phyloP scores from a whole-genome alignment of 2,329 filamentous ascomycete genomes.

The Paecilomyces dactylethromorphus region DNA sequence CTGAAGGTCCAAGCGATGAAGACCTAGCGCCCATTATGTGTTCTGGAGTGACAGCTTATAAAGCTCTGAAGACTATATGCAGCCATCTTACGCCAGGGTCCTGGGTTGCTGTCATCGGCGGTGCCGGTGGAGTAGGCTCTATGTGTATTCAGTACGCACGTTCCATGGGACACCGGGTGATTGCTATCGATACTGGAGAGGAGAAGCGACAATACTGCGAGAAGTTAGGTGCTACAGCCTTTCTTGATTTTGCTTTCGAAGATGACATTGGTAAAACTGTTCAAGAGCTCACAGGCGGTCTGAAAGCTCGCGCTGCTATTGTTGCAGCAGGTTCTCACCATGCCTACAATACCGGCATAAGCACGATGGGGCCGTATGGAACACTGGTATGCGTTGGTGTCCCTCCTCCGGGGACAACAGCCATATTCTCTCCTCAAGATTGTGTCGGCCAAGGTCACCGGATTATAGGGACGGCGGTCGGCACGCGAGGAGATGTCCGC shows the following conservation, averaged over 20 bases:
- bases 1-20: conserved; percentile 26
- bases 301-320: conserved; percentile 21
- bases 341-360: conserved; percentile 30
- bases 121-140: conserved; percentile 35
- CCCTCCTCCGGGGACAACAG: conserved; percentile 12
- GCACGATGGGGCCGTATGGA: conserved; percentile 32
- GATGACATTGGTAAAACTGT: background rate
- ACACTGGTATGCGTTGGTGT: conserved; percentile 37
- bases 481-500: background rate
- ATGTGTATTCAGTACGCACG: conserved; percentile 34
- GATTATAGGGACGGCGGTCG: background rate
- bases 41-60: conserved; percentile 40
- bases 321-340: conserved; percentile 21
- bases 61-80: conserved; percentile 32
- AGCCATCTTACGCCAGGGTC: conserved; percentile 24
- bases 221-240: background rate
- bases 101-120: conserved; percentile 34
- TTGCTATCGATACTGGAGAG: conserved; percentile 32
- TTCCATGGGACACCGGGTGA: conserved; percentile 38
- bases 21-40: conserved; percentile 37
- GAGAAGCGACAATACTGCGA: conserved; percentile 12
- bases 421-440: background rate
- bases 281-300: conserved; percentile 3
- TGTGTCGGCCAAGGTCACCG: background rate
- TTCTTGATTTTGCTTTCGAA: background rate